Conservation (phyloP, 768 basidiomycete species). For the Hemileccinum impolitum region DNA sequence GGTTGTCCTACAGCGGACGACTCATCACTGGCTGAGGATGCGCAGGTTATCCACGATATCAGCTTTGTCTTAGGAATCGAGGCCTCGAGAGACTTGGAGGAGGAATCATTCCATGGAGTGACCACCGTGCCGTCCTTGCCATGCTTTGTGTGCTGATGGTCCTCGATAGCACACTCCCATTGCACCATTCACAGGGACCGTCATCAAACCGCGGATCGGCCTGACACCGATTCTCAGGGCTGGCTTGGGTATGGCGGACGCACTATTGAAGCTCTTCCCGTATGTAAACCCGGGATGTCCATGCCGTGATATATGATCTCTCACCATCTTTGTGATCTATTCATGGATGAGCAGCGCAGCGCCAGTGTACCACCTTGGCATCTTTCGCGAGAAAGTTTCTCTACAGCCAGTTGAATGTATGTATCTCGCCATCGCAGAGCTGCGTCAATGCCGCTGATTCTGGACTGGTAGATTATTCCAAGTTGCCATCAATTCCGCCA, state of each 20-base stretch:
- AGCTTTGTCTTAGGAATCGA: conserved; percentile 81
- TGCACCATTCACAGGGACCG: conserved; percentile 70
- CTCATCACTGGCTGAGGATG: conserved; percentile 1
- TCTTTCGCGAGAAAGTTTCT: conserved; percentile 83
- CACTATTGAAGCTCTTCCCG: conserved; percentile 82
- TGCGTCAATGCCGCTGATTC: conserved; percentile 2
- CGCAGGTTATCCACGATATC: conserved; percentile 69
- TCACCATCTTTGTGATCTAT: not conserved
- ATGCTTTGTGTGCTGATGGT: not conserved
- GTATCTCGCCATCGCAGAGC: conserved; percentile 14
- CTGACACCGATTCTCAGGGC: conserved; percentile 91
- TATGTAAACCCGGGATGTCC: conserved; percentile 37
- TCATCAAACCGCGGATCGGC: conserved; percentile 75
- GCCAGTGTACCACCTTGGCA: conserved; percentile 85
- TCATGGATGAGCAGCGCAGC: conserved; percentile 48
- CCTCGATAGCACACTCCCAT: conserved; percentile 68
- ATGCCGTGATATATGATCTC: not conserved
- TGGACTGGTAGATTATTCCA: conserved; percentile 71
- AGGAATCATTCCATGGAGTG: conserved; percentile 63
- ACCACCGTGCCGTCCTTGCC: conserved; percentile 1
- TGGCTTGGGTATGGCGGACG: conserved; percentile 91
- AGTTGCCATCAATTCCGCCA: conserved; percentile 70
- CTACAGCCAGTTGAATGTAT: conserved; percentile 90
- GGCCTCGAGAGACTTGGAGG: conserved; percentile 66
- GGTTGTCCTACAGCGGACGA: conserved; percentile 1